Evolutionary conservation across 169 alveolate species (phyloP).

Genomic region (Plasmodium sp.): DNA sequence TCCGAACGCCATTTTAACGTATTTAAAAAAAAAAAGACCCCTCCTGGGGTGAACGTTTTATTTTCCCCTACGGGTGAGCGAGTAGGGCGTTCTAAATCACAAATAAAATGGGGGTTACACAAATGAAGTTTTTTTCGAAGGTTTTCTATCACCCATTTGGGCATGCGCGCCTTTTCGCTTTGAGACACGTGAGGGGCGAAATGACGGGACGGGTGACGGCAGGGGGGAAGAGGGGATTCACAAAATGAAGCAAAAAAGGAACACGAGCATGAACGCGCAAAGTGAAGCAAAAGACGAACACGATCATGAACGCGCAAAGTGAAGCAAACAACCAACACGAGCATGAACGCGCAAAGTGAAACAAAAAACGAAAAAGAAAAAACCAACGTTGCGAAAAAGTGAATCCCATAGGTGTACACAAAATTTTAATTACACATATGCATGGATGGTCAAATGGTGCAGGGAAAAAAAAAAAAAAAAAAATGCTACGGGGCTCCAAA

Average conservation of each 20-base stretch:
- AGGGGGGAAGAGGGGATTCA: not conserved
- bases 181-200: not conserved
- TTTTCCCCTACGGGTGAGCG: not conserved
- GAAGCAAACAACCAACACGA: too few species aligned
- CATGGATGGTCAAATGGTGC: not conserved
- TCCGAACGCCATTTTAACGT: not conserved
- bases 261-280: not conserved
- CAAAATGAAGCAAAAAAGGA: not conserved
- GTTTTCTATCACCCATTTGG: not conserved
- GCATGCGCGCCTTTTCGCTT: not conserved
- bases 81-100: not conserved
- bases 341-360: not conserved
- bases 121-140: not conserved
- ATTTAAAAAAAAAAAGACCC: not conserved
- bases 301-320: too few species aligned
- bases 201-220: not conserved
- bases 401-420: not conserved
- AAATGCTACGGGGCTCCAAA: conserved; percentile 80
- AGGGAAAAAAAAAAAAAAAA: conserved; percentile 1
- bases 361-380: not conserved
- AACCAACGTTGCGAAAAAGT: not conserved
- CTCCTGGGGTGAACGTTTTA: not conserved
- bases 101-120: not conserved
- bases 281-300: not conserved
- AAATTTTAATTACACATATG: conserved; percentile 8